phyloP scores from a whole-genome alignment of 2,329 filamentous ascomycete genomes.

The Pleochaeta shiraiana region DNA sequence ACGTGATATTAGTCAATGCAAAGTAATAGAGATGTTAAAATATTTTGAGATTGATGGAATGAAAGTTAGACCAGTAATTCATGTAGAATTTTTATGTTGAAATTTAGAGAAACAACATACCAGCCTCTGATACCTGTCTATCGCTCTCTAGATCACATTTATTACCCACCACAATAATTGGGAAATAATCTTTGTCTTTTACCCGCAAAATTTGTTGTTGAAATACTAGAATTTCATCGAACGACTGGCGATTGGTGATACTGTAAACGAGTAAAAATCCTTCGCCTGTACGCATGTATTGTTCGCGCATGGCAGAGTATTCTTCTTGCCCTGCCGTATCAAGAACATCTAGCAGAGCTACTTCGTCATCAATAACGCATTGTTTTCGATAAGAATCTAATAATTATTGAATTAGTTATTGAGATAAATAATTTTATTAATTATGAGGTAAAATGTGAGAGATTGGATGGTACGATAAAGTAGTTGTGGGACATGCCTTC shows the following conservation, averaged over 20 bases:
- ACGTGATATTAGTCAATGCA: not conserved
- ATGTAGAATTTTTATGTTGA: slow-evolving; percentile 3
- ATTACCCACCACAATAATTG: slow-evolving; percentile 97
- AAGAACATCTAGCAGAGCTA: slow-evolving; percentile 90
- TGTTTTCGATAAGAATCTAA: slow-evolving; percentile 99
- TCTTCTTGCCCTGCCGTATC: slow-evolving; percentile 98
- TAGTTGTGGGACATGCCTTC: slow-evolving; percentile 43
- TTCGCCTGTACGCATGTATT: slow-evolving; percentile 98
- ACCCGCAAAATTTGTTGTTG: slow-evolving; percentile 97
- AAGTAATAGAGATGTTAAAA: not conserved
- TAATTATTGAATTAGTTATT: no score
- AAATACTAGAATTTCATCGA: slow-evolving; percentile 96
- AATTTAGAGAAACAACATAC: no score
- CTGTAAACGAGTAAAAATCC: slow-evolving; percentile 96
- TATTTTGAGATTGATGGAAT: not conserved
- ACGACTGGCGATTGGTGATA: slow-evolving; percentile 91
- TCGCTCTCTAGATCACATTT: slow-evolving; percentile 96
- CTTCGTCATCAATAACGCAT: slow-evolving; percentile 96
- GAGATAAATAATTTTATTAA: slow-evolving; percentile 1
- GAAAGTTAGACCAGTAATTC: not conserved
- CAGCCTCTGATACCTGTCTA: slow-evolving; percentile 77
- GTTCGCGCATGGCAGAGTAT: slow-evolving; percentile 98
- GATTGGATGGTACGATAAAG: no score
- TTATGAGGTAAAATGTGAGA: not conserved
- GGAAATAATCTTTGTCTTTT: slow-evolving; percentile 99